Percentiles rank a stretch among this genome's conserved stretches.
These are phyloP conservation scores for Pueraria montana DNA, from an alignment of 306 rosid species.

Conservation along the genomic window DNA sequence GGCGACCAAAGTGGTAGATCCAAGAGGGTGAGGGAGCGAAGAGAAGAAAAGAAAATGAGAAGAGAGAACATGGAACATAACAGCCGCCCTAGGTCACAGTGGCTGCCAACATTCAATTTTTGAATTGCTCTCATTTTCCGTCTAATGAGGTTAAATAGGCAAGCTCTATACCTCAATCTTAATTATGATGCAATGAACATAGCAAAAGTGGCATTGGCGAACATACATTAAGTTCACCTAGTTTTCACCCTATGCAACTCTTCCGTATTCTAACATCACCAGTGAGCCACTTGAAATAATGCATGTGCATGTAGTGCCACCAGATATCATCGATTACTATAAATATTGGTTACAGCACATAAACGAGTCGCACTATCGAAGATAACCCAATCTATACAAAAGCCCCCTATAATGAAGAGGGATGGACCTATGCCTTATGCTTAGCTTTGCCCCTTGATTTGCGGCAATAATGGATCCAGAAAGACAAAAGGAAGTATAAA, in stretches of 20 bases:
- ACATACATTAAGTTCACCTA: neutral
- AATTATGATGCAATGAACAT: too few species aligned
- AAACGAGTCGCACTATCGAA: neutral
- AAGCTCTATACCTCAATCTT: too few species aligned
- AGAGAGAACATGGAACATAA: too few species aligned
- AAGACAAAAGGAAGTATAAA: conserved; percentile 25
- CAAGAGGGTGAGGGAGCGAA: too few species aligned
- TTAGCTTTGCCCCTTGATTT: conserved; percentile 20
- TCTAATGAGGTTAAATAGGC: neutral
- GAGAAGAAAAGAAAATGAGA: too few species aligned
- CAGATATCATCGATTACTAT: conserved; percentile 10
- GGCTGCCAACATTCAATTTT: neutral
- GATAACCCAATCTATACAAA: conserved; percentile 39
- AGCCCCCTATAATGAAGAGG: neutral
- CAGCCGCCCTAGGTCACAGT: too few species aligned
- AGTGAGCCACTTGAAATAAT: neutral
- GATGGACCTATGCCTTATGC: conserved; percentile 33
- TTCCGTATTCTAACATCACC: neutral
- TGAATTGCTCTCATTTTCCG: neutral
- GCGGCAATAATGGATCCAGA: neutral
- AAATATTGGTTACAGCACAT: conserved; percentile 28
- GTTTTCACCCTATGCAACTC: neutral
- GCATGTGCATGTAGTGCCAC: neutral
- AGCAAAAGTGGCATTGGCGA: neutral
- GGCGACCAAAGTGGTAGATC: too few species aligned